Base-by-base conservation (phyloP, 192 early-diverging fungal genomes). In the Diversispora eburnea region DNA sequence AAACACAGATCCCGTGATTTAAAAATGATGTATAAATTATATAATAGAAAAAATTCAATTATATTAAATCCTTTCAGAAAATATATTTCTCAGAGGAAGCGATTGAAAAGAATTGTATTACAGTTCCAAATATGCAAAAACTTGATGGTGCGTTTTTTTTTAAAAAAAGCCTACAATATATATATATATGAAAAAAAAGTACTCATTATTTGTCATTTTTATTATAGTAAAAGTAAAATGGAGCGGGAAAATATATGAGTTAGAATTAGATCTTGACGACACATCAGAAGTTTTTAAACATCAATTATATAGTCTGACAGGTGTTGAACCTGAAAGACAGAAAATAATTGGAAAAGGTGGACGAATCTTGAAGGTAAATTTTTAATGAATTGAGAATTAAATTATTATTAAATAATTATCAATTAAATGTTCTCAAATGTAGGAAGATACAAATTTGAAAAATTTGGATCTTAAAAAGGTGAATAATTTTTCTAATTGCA, bases 271-370 rank as follows among this genome's bases (percentile, higher is more conserved):
- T 67, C 76, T 86, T 1, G 80, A 88, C 41, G 88, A 92, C 74
- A 84, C 93, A 12, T 90, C 87, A n/a, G 76, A 89, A 13, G 81
- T 89, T 6, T 91, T 98, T 83, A 97, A 97, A 79, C 88, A 84
- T 58, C 92, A 95, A 81, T 83, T 99, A 1, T 98, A 84, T 79
- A 90, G 93, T 13, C 80, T 98, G 66, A 96, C 97, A 3, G 92
- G 91, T 46, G 97, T 99, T 7, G 85, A 86, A 58, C 95, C 96
- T 19, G 94, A 93, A 43, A 83, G 96, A 56, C 97, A 99, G 82
- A 96, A 95, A 81, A 89, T 98, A 54, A 89, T 99, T 72, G 85
- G 90, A 67, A 98, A 98, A 77, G 97, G 97, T 62, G 95, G 91
- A 33, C 25, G 25, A 7, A 86, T 89, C 67, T 85, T 99, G 57